Percentiles rank a stretch among this genome's conserved stretches.
These are phyloP conservation scores for Caryopteris hybrid DNA, from an alignment of 305 asterid species.

Conservation along the genomic window DNA sequence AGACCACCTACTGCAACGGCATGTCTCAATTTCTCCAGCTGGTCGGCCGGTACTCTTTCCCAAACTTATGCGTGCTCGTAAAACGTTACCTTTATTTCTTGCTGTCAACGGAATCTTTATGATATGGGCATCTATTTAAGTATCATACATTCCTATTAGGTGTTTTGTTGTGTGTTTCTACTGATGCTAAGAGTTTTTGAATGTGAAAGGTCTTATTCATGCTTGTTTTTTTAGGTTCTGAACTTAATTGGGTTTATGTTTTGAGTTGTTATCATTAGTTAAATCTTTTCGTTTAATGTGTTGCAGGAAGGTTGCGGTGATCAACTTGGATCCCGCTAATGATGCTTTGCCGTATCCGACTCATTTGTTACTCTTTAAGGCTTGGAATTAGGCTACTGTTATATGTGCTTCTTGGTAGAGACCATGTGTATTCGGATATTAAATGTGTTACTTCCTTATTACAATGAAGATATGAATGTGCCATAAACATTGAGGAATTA, in stretches of 20 bases:
- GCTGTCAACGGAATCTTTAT: not conserved
- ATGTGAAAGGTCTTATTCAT: not conserved
- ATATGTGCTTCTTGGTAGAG: no score
- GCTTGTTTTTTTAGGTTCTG: not conserved
- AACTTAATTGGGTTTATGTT: not conserved
- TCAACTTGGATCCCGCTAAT: constrained; percentile 95
- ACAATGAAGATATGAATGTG: constrained; percentile 73
- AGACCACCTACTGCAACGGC: constrained; percentile 97
- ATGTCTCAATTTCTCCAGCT: constrained; percentile 94
- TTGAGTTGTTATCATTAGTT: not conserved
- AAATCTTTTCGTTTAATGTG: not conserved
- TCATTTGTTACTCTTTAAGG: not conserved
- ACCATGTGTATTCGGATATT: constrained; percentile 1
- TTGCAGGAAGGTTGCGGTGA: constrained; percentile 94
- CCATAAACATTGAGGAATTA: constrained; percentile 87
- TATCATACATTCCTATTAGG: not conserved
- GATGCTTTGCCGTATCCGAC: constrained; percentile 94
- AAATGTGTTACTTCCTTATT: constrained; percentile 40
- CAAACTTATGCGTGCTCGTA: not conserved
- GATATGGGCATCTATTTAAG: not conserved
- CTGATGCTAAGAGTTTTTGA: not conserved
- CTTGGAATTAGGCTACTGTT: not conserved
- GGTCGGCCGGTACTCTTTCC: constrained; percentile 60
- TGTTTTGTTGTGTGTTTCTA: not conserved
- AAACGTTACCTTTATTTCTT: not conserved